These are phyloP conservation scores for Schoenoplectus triqueter DNA, from an alignment of 202 grass and related monocot species.

Conservation along the genomic window DNA sequence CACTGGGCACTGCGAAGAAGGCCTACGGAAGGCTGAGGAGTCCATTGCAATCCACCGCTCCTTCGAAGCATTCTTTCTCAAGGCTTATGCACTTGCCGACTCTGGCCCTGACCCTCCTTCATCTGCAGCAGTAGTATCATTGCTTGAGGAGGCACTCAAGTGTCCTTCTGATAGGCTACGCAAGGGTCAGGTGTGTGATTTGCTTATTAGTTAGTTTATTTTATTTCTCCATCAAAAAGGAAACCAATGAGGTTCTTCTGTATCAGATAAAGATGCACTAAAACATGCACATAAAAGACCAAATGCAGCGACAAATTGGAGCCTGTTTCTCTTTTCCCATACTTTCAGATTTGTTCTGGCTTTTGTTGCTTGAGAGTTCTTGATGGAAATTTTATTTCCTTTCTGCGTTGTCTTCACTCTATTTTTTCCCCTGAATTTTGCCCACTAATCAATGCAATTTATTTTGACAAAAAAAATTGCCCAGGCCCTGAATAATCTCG, in stretches of 20 bases:
- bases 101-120: slow-evolving; percentile 85
- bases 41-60: slow-evolving; percentile 92
- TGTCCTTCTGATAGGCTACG: slow-evolving; percentile 96
- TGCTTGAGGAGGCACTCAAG: slow-evolving; percentile 93
- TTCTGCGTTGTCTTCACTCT: slow-evolving; percentile 23
- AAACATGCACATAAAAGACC: background rate
- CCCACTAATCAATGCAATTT: background rate
- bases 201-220: slow-evolving; percentile 12
- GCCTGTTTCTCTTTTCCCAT: background rate
- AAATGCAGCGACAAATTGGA: background rate
- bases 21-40: slow-evolving; percentile 89
- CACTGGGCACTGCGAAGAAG: slow-evolving; percentile 96
- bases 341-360: background rate
- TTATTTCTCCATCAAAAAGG: background rate
- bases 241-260: background rate
- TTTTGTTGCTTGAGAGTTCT: background rate
- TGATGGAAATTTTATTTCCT: background rate
- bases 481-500: slow-evolving; percentile 95
- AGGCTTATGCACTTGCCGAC: slow-evolving; percentile 97
- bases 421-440: slow-evolving; percentile 18
- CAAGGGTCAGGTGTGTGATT: slow-evolving; percentile 76
- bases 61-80: slow-evolving; percentile 98
- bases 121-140: slow-evolving; percentile 81
- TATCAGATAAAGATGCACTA: background rate
- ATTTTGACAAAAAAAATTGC: slow-evolving; percentile 38